phyloP scores from a whole-genome alignment of 2,329 filamentous ascomycete genomes.

The Didymella glomerata region DNA sequence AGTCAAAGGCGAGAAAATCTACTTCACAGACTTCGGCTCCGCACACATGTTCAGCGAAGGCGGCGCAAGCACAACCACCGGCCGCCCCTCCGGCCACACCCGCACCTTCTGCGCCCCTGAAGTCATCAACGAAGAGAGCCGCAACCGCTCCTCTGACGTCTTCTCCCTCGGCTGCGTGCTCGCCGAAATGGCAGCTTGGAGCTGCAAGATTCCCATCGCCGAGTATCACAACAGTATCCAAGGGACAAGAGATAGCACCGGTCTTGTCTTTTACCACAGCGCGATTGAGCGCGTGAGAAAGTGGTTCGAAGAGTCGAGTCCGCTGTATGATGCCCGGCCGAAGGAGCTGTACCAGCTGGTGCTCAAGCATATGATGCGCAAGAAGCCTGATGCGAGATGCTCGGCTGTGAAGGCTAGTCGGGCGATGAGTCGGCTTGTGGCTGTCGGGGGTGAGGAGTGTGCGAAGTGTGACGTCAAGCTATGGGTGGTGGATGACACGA shows the following conservation, averaged over 20 bases:
- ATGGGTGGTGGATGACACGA: neutral
- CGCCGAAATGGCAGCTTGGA: slow-evolving; percentile 24
- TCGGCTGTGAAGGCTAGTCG: too few species aligned
- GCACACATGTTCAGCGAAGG: slow-evolving; percentile 23
- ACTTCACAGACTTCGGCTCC: slow-evolving; percentile 34
- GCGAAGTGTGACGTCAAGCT: neutral
- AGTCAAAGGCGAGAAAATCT: slow-evolving; percentile 23
- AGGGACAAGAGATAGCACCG: neutral
- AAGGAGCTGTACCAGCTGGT: neutral
- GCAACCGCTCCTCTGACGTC: slow-evolving; percentile 33
- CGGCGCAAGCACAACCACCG: slow-evolving; percentile 27
- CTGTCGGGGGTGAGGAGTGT: neutral
- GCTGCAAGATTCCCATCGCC: neutral
- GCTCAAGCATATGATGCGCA: neutral
- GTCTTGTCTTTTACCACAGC: neutral
- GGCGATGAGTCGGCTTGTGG: too few species aligned
- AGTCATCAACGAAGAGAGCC: slow-evolving; percentile 15
- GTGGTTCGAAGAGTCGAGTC: neutral
- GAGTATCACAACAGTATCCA: neutral
- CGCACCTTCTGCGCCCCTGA: slow-evolving; percentile 34
- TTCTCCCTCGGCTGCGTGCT: slow-evolving; percentile 36
- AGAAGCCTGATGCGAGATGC: neutral
- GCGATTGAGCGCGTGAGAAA: neutral
- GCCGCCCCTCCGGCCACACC: slow-evolving; percentile 20
- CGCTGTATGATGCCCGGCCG: too few species aligned